phyloP scores from a whole-genome alignment of 495 filamentous ascomycete genomes.

The Penicillium subrubescens region DNA sequence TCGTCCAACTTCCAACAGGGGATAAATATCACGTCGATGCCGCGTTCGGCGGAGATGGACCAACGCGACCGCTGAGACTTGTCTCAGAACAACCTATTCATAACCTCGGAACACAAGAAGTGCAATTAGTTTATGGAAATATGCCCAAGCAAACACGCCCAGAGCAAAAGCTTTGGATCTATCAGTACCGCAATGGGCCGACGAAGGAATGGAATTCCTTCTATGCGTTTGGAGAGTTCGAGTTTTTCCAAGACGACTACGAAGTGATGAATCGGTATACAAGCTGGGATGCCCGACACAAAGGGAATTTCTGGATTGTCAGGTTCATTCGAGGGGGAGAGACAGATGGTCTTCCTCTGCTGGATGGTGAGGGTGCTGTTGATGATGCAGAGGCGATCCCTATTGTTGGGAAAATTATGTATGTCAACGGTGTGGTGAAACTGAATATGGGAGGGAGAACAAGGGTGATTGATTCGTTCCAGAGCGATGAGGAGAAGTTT shows the following conservation, averaged over 20 bases:
- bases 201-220: slow-evolving; percentile 54
- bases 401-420: slow-evolving; percentile 61
- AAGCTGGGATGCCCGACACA: slow-evolving; percentile 52
- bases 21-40: slow-evolving; percentile 66
- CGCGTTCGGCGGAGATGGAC: slow-evolving; percentile 68
- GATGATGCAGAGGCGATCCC: neutral
- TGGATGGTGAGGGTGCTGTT: slow-evolving; percentile 24
- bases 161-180: slow-evolving; percentile 60
- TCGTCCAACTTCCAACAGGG: slow-evolving; percentile 56
- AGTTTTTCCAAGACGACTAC: slow-evolving; percentile 65
- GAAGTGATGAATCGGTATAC: slow-evolving; percentile 65
- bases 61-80: slow-evolving; percentile 56
- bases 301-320: slow-evolving; percentile 52
- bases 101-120: slow-evolving; percentile 52
- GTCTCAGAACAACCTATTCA: slow-evolving; percentile 36
- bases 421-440: slow-evolving; percentile 59
- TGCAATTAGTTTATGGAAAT: slow-evolving; percentile 49
- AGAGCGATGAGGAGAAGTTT: slow-evolving; percentile 52
- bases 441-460: slow-evolving; percentile 60
- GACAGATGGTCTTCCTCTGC: slow-evolving; percentile 8
- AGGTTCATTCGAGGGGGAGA: slow-evolving; percentile 55
- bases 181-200: slow-evolving; percentile 55
- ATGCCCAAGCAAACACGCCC: slow-evolving; percentile 46
- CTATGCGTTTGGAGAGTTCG: slow-evolving; percentile 63
- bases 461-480: slow-evolving; percentile 49